Conservation (phyloP, 306 rosid genomes). For the Citrullus colocynthis region DNA sequence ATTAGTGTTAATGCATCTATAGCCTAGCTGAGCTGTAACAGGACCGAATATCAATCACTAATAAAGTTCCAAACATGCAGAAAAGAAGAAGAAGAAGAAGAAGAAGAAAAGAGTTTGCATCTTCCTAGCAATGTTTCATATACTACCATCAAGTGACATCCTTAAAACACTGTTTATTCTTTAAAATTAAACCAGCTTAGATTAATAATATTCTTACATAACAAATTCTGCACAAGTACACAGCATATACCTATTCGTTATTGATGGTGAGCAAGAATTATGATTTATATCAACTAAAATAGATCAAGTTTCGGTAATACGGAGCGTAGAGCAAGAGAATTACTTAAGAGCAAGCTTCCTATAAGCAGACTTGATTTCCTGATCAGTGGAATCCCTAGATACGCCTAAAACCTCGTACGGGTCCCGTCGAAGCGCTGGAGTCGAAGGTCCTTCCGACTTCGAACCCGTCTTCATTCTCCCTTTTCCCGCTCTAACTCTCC, state of each 20-base stretch:
- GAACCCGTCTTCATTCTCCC: constrained; percentile 46
- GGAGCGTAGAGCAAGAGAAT: constrained; percentile 7
- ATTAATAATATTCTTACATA: background rate
- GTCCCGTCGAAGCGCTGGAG: constrained; percentile 69
- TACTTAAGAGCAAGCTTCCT: constrained; percentile 96
- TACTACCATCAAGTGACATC: background rate
- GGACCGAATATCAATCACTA: background rate
- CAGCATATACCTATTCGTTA: background rate
- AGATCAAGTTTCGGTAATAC: background rate
- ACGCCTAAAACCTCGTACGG: constrained; percentile 85
- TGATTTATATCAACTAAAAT: background rate
- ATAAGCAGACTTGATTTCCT: constrained; percentile 87
- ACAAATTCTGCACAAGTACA: background rate
- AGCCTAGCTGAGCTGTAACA: background rate
- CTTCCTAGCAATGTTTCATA: background rate
- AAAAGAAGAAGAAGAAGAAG: background rate
- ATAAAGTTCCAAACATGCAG: background rate
- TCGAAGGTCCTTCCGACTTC: constrained; percentile 73
- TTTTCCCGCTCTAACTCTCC: background rate
- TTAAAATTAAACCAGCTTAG: background rate
- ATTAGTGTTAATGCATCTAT: background rate
- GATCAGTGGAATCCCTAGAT: constrained; percentile 66
- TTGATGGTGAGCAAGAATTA: background rate
- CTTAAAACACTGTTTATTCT: background rate
- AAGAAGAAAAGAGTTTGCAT: background rate